Percentiles rank a stretch among this genome's conserved stretches.
phyloP scores from a whole-genome alignment of 805 yeast genomes.

The Helenozyma rhizophorensis region DNA sequence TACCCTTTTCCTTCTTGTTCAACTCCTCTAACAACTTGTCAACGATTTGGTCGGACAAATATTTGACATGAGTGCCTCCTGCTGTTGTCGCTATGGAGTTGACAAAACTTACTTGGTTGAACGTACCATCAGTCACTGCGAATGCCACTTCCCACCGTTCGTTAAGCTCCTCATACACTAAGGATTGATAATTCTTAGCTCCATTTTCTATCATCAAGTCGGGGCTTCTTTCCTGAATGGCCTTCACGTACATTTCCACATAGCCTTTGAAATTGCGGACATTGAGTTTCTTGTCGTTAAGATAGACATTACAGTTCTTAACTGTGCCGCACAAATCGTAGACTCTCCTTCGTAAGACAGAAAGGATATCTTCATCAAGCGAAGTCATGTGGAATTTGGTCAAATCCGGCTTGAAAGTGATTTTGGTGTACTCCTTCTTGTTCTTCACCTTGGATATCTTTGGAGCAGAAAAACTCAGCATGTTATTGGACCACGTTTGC shows the following conservation, averaged over 20 bases:
- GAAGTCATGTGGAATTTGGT: conserved; percentile 78
- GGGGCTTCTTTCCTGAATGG: conserved; percentile 53
- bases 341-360: conserved; percentile 88
- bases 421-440: conserved; percentile 75
- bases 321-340: conserved; percentile 95
- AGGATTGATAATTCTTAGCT: conserved; percentile 36
- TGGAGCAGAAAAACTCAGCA: conserved; percentile 75
- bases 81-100: conserved; percentile 96
- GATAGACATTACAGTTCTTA: conserved; percentile 67
- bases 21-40: conserved; percentile 68
- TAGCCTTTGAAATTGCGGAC: conserved; percentile 78
- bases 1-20: conserved; percentile 59
- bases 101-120: conserved; percentile 94
- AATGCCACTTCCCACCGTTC: conserved; percentile 97
- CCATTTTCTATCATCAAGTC: conserved; percentile 22
- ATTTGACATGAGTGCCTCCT: conserved; percentile 94
- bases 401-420: conserved; percentile 86
- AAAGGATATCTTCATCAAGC: conserved; percentile 76
- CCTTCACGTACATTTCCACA: conserved; percentile 82
- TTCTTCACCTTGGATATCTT: conserved; percentile 56
- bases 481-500: conserved; percentile 86
- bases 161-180: conserved; percentile 75
- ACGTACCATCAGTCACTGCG: conserved; percentile 84
- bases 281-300: conserved; percentile 70
- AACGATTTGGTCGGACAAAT: conserved; percentile 79